Evolutionary conservation across 108 stramenopile species (phyloP).

Genomic region (Cyclostephanos invisitatus): DNA sequence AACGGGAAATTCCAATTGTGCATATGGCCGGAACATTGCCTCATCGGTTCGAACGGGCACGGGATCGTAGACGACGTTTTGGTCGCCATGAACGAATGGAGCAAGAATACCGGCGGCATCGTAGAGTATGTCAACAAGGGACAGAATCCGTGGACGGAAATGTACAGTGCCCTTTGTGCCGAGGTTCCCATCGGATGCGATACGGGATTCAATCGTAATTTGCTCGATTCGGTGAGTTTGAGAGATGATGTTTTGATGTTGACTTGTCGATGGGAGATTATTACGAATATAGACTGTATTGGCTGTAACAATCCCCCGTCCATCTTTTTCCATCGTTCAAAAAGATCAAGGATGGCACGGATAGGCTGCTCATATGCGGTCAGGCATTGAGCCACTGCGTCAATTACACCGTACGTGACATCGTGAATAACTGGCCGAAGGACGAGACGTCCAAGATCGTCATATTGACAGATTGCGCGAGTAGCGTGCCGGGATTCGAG

Average conservation of each 20-base stretch:
- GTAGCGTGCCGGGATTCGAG: background rate
- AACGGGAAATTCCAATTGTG: conserved; percentile 73
- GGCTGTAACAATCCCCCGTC: background rate
- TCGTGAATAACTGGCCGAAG: conserved; percentile 25
- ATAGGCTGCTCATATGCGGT: conserved; percentile 82
- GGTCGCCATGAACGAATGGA: conserved; percentile 77
- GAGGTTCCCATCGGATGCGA: conserved; percentile 76
- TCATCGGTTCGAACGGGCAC: conserved; percentile 83
- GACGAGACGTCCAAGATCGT: background rate
- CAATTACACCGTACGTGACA: conserved; percentile 82
- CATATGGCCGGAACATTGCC: conserved; percentile 98
- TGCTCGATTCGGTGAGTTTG: conserved; percentile 53
- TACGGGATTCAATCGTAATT: conserved; percentile 55
- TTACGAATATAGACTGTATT: no score
- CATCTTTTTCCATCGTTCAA: background rate
- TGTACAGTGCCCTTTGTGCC: conserved; percentile 86
- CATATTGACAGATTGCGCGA: background rate
- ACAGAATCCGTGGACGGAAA: conserved; percentile 87
- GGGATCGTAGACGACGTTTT: conserved; percentile 54
- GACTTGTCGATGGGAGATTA: background rate
- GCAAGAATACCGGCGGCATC: conserved; percentile 52
- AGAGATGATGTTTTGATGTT: background rate
- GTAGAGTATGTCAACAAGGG: conserved; percentile 87
- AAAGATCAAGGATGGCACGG: conserved; percentile 40
- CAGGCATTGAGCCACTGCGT: conserved; percentile 96